Base-by-base conservation (phyloP, 2,329 filamentous ascomycete species). In the Zalaria sp. region DNA sequence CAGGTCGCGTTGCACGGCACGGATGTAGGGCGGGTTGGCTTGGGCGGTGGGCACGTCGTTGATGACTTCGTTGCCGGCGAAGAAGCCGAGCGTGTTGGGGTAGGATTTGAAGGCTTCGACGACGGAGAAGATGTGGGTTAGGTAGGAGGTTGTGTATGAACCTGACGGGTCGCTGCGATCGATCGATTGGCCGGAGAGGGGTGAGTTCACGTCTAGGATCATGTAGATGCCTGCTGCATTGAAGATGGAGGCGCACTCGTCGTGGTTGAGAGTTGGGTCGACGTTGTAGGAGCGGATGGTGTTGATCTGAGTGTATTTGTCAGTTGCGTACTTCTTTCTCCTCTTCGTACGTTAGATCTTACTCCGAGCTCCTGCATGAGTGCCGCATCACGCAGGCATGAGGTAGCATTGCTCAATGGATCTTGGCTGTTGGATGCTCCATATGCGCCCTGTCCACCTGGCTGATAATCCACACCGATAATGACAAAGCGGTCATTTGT, bases 61-160 rank as follows among this genome's bases (percentile, higher is more conserved):
- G 63, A 81, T 79, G 28, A 81, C 72, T 57, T 81, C 78, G 53
- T 83, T 82, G 31, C 74, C 78, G 27, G 73, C 67, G 56, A 83
- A 79, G 66, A 81, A 81, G 34, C 69, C 78, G 26, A 81, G 64
- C 2, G 71, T 71, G 58, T 82, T 81, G 43, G 75, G 73, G 59
- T 75, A 81, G 51, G 66, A 59, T 57, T 79, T 79, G 67, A 82
- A 81, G 4, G 72, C 73, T 57, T 82, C 77, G 32, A 82, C 71
- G 32, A 81, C 67, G 45, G 68, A 66, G 53, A 79, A 81, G 48
- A 77, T 68, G 49, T 75, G 72, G 43, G 62, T 57, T 43, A 78
- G 65, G 54, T 79, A 79, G 39, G 59, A 64, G 34, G 58, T 58
- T 47, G 66, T 69, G 63, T 79, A 80, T 27, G 68, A 71, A 34